Conservation (phyloP, 1,284 basidiomycete genomes). For the Anthracocystis setariae region DNA sequence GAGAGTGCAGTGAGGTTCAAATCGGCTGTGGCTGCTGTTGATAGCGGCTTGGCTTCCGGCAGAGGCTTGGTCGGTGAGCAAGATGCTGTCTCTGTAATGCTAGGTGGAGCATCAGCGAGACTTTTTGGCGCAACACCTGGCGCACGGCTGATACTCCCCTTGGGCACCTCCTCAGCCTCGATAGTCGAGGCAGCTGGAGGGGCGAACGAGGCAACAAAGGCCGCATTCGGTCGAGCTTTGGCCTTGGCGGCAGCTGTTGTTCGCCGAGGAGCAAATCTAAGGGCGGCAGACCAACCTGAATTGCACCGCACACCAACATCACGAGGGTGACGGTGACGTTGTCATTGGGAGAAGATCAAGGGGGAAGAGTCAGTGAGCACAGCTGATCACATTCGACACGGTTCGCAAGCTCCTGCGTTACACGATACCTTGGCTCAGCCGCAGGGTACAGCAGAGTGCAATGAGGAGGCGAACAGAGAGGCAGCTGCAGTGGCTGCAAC, state of each 20-base stretch:
- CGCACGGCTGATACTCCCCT: conserved; percentile 15
- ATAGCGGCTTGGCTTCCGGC: not conserved
- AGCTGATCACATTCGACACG: conserved; percentile 9
- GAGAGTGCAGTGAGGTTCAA: conserved; percentile 28
- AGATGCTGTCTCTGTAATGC: not conserved
- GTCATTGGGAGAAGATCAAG: not conserved
- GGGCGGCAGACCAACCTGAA: conserved; percentile 56
- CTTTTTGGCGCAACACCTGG: conserved; percentile 19
- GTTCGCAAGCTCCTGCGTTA: not conserved
- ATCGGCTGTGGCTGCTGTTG: conserved; percentile 5
- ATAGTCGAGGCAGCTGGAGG: conserved; percentile 1
- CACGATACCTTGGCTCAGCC: no score
- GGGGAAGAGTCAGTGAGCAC: conserved; percentile 32
- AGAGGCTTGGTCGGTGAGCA: no score
- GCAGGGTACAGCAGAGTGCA: no score
- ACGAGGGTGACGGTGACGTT: not conserved
- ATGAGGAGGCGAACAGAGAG: not conserved
- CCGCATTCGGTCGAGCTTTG: conserved; percentile 36
- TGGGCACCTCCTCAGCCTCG: not conserved
- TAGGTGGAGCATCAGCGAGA: not conserved
- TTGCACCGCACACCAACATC: not conserved
- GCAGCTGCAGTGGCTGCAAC: conserved; percentile 2
- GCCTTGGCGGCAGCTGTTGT: conserved; percentile 22
- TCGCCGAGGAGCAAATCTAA: conserved; percentile 56
- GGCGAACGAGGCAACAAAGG: conserved; percentile 37